Percentiles rank a stretch among this genome's conserved stretches.
Evolutionary conservation across 129 eudicot genomes (phyloP).

Genomic region (Flaveria linearis): DNA sequence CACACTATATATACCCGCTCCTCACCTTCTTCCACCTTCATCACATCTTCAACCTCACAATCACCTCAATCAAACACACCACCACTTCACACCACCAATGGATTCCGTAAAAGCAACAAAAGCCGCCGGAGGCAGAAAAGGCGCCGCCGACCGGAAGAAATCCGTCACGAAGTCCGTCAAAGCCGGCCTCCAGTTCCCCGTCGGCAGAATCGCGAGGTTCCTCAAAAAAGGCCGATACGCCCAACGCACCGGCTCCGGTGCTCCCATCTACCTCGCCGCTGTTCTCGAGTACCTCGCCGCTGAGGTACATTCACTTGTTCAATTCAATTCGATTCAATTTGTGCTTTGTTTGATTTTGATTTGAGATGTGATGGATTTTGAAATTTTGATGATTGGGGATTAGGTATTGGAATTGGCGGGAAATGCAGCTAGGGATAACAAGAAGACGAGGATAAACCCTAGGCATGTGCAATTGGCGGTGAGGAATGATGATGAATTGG

Average conservation of each 20-base stretch:
- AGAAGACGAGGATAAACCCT: conserved; percentile 35
- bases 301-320: conserved; percentile 6
- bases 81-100: not conserved
- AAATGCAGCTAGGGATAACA: conserved; percentile 36
- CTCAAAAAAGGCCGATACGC: not conserved
- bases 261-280: not conserved
- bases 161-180: conserved; percentile 28
- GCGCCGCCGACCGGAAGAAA: conserved; percentile 37
- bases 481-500: conserved; percentile 42
- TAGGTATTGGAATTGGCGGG: conserved; percentile 37
- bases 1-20: not conserved
- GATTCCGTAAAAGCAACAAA: conserved; percentile 21
- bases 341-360: not conserved
- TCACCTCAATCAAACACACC: not conserved
- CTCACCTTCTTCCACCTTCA: not conserved
- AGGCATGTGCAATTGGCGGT: conserved; percentile 43
- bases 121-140: conserved; percentile 38
- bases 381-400: not conserved
- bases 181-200: conserved; percentile 40
- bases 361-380: not conserved
- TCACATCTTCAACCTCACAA: not conserved
- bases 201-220: conserved; percentile 26
- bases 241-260: not conserved
- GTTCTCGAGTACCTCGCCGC: conserved; percentile 7
- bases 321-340: not conserved